These are phyloP conservation scores for Globisporangium orthogonon DNA, from an alignment of 352 stramenopile species.

Conservation along the genomic window DNA sequence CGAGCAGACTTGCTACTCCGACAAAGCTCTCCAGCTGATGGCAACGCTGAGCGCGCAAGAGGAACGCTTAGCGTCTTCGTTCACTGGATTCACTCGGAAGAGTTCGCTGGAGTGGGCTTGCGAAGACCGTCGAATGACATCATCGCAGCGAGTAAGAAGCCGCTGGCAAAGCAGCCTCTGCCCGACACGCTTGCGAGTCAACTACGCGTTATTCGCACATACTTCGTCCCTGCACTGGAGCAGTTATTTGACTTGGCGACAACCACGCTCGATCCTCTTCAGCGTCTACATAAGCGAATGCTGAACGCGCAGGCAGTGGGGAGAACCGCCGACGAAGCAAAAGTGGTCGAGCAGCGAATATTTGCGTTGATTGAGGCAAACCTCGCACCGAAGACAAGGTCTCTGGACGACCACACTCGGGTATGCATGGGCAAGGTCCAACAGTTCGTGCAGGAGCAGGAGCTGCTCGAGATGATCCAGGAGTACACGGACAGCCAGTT, in stretches of 20 bases:
- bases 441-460: neutral
- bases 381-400: constrained; percentile 7
- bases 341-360: constrained; percentile 59
- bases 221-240: constrained; percentile 17
- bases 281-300: constrained; percentile 37
- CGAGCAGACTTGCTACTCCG: constrained; percentile 24
- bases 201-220: constrained; percentile 12
- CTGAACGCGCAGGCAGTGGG: constrained; percentile 30
- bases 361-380: constrained; percentile 19
- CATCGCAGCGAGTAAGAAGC: constrained; percentile 14
- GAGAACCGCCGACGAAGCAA: constrained; percentile 66
- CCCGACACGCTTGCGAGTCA: constrained; percentile 13
- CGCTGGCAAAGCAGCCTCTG: constrained; percentile 17
- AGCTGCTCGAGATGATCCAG: constrained; percentile 1
- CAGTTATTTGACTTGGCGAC: constrained; percentile 19
- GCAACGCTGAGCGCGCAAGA: constrained; percentile 21
- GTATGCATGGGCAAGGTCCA: neutral
- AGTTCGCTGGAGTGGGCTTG: neutral
- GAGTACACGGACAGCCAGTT: constrained; percentile 25
- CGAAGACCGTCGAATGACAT: neutral
- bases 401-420: constrained; percentile 4
- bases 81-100: constrained; percentile 41
- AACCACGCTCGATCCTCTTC: constrained; percentile 41
- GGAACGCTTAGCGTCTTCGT: constrained; percentile 43
- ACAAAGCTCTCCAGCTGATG: constrained; percentile 13